phyloP scores from a whole-genome alignment of 2,329 filamentous ascomycete genomes.

The Colletotrichum scovillei region DNA sequence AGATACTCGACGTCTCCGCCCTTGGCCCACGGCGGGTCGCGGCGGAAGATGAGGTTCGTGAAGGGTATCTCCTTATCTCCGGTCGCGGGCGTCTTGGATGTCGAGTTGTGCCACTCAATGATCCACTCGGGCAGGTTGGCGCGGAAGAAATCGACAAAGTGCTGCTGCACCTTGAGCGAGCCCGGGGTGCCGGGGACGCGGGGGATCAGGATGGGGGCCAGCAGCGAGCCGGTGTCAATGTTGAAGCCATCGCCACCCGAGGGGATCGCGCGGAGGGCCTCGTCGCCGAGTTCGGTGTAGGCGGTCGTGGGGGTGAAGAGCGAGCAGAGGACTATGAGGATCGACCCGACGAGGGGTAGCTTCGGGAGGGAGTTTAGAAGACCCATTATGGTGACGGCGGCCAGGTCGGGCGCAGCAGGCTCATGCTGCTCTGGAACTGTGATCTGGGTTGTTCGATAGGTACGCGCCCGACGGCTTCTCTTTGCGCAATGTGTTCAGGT shows the following conservation, averaged over 20 bases:
- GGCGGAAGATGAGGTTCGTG: slow-evolving; percentile 84
- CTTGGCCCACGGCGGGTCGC: slow-evolving; percentile 86
- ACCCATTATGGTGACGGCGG: slow-evolving; percentile 27
- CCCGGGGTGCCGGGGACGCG: slow-evolving; percentile 90
- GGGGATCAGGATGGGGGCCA: slow-evolving; percentile 87
- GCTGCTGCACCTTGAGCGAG: slow-evolving; percentile 76
- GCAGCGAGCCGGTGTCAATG: slow-evolving; percentile 77
- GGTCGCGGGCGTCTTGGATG: slow-evolving; percentile 81
- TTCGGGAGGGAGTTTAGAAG: slow-evolving; percentile 28
- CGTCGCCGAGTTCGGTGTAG: slow-evolving; percentile 75
- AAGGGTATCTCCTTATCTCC: slow-evolving; percentile 81
- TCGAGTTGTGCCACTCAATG: slow-evolving; percentile 90
- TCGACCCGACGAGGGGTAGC: slow-evolving; percentile 34
- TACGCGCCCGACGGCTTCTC: slow-evolving; percentile 17
- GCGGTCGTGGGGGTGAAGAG: slow-evolving; percentile 45
- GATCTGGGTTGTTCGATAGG: neutral
- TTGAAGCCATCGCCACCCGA: slow-evolving; percentile 82
- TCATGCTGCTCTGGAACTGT: slow-evolving; percentile 26
- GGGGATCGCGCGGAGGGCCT: slow-evolving; percentile 77
- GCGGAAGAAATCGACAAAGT: slow-evolving; percentile 87
- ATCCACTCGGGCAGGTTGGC: slow-evolving; percentile 81
- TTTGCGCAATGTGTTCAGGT: slow-evolving; percentile 15
- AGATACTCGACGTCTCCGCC: slow-evolving; percentile 82
- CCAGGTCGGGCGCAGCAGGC: slow-evolving; percentile 25
- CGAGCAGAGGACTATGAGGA: slow-evolving; percentile 37